Evolutionary conservation across 345 rosid genomes (phyloP).

Genomic region (Gossypium turneri): DNA sequence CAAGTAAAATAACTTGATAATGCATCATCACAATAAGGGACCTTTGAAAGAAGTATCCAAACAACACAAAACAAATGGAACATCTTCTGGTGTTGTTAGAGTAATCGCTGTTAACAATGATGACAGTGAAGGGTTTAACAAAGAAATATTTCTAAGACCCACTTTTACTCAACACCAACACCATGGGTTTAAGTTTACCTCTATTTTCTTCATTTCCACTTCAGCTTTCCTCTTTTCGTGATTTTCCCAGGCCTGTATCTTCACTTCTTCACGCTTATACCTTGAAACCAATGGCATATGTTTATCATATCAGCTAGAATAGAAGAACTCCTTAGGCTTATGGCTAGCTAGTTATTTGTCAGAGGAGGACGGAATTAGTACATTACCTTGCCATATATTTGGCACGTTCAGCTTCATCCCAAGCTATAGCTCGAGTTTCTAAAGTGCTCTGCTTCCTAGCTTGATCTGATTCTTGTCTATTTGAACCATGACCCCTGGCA

Average conservation of each 20-base stretch:
- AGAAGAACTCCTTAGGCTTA: background rate
- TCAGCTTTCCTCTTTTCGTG: constrained; percentile 92
- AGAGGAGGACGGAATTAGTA: background rate
- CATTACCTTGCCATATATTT: constrained; percentile 83
- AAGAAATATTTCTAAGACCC: background rate
- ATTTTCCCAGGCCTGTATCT: constrained; percentile 95
- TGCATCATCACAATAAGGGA: background rate
- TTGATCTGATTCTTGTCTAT: constrained; percentile 23
- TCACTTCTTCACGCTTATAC: constrained; percentile 91
- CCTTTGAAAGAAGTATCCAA: background rate
- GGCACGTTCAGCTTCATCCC: constrained; percentile 95
- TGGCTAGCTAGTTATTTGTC: constrained; percentile 1
- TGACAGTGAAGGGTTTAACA: background rate
- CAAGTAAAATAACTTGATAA: background rate
- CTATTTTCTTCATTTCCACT: constrained; percentile 87
- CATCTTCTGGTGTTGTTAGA: background rate
- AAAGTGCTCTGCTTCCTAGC: constrained; percentile 44
- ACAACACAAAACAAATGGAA: background rate
- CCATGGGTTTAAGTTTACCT: constrained; percentile 41
- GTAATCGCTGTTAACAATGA: background rate
- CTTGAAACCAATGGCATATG: constrained; percentile 27
- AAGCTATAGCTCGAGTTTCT: constrained; percentile 73
- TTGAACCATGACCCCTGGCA: constrained; percentile 15
- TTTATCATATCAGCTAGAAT: background rate
- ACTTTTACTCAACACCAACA: background rate